Percentiles rank a stretch among this genome's conserved stretches.
phyloP scores from a whole-genome alignment of 148 eudicot genomes.

The Rhododendron molle region DNA sequence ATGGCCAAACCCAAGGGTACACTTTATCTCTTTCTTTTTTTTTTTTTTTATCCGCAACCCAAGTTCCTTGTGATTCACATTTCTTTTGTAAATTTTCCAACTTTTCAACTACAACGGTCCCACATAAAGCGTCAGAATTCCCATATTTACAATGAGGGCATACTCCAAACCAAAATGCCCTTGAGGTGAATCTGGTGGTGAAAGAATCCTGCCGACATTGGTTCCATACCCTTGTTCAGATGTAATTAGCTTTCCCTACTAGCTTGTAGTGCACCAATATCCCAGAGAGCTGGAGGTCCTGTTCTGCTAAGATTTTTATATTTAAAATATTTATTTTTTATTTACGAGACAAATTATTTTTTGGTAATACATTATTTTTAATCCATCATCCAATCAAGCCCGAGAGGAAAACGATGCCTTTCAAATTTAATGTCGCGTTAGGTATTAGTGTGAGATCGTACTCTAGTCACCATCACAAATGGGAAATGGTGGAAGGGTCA shows the following conservation, averaged over 20 bases:
- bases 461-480: constrained; percentile 1
- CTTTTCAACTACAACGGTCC: not conserved
- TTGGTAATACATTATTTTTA: too few relatives aligned
- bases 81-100: not conserved
- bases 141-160: not conserved
- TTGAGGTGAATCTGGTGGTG: not conserved
- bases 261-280: too few relatives aligned
- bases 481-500: not conserved
- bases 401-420: not conserved
- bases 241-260: not conserved
- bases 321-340: too few relatives aligned
- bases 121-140: not conserved
- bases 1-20: too few relatives aligned
- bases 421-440: not conserved
- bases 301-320: too few relatives aligned
- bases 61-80: not conserved
- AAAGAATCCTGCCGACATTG: not conserved
- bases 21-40: too few relatives aligned
- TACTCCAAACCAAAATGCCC: not conserved
- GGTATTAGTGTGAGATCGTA: not conserved
- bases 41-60: too few relatives aligned
- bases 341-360: too few relatives aligned
- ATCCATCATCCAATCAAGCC: too few relatives aligned
- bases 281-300: too few relatives aligned
- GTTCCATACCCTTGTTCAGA: not conserved